phyloP scores from a whole-genome alignment of 495 filamentous ascomycete species.

The Penicillium canescens region DNA sequence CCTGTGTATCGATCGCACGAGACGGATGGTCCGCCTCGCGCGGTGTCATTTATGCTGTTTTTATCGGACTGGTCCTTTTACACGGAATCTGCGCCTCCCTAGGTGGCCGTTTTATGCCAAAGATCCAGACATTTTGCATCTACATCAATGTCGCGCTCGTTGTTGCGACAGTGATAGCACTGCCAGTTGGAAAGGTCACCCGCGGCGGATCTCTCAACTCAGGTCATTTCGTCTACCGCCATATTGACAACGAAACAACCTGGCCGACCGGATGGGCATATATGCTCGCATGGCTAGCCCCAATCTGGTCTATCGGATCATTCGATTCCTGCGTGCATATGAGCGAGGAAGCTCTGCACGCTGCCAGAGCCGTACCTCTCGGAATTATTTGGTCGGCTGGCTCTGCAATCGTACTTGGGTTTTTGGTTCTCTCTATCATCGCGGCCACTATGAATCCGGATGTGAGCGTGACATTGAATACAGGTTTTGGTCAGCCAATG shows the following conservation, averaged over 20 bases:
- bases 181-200: conserved; percentile 56
- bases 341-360: conserved; percentile 64
- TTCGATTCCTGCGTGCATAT: conserved; percentile 60
- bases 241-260: conserved; percentile 54
- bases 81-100: conserved; percentile 57
- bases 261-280: conserved; percentile 65
- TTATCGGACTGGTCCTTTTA: conserved; percentile 56
- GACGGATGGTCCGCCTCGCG: conserved; percentile 61
- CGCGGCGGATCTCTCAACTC: conserved; percentile 35
- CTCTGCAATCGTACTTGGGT: conserved; percentile 43
- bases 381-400: conserved; percentile 53
- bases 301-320: conserved; percentile 66
- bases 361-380: conserved; percentile 59
- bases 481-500: conserved; percentile 46
- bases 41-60: conserved; percentile 61
- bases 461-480: conserved; percentile 23
- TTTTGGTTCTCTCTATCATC: conserved; percentile 53
- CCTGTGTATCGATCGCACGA: conserved; percentile 58
- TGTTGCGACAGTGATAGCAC: conserved; percentile 63
- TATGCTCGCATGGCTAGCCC: conserved; percentile 64
- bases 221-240: conserved; percentile 36
- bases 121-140: conserved; percentile 63
- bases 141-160: conserved; percentile 63
- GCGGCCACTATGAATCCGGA: conserved; percentile 42
- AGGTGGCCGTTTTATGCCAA: conserved; percentile 59